Evolutionary conservation across 257 asterid genomes (phyloP), one percentile per base, ranked within the genome.

Genomic region (Solanum dulcamara): DNA sequence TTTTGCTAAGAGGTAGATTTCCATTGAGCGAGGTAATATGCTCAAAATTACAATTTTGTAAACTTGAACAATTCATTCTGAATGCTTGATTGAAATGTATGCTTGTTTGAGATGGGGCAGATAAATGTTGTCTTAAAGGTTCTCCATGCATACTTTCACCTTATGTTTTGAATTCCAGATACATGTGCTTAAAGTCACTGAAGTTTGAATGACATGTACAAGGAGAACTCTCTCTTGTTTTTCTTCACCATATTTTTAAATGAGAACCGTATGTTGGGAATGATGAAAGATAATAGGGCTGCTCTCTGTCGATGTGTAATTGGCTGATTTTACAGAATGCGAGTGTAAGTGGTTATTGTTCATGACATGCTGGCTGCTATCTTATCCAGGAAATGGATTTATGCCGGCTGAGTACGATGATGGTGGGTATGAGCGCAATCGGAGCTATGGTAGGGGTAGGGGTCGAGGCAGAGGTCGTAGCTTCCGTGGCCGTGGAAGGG

Each of bases 401-500:
- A 83, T 88, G 44, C 6, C 89, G 28, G 90, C 80, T 1, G 98
- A 94, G 85, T 90, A 89, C 48, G 99, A 93, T 18, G 99, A 93
- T 89, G 99, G 96, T 46, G 96, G 94, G 83, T 96, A 91, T 87
- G 98, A 93, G 67, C 86, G 90, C 77, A 91, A 89, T 74, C 92
- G 89, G 35, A 91, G 92, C 67, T 93, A 88, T 75, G 85, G 92
- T 50, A 90, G 99, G 88, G 98, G 98, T 80, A 90, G 98, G 89
- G 96, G 98, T 26, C 92, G 98, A 30, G 98, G 98, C 50, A 87
- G 98, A 88, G 98, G 98, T 83, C 97, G 93, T 85, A 86, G 64
- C 85, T 92, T 87, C 88, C 98, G 94, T 85, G 95, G 98, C 83
- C 94, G 97, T 89, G 96, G 98, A 40, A 89, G 99, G 84, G 97